phyloP scores from a whole-genome alignment of 805 yeast genomes.

The Yamadazyma takamatsuzukensis region DNA sequence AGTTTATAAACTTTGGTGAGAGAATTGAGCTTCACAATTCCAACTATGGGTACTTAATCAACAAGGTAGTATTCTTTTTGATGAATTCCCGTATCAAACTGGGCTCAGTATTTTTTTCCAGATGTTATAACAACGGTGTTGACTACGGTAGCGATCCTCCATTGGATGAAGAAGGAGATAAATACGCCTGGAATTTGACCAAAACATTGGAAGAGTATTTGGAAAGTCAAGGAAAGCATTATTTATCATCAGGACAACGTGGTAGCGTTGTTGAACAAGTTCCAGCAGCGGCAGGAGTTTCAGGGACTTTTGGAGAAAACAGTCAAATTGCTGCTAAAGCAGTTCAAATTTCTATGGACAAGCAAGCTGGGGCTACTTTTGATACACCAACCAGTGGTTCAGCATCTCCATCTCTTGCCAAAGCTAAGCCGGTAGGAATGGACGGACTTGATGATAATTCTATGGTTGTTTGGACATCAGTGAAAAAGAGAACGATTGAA shows the following conservation, averaged over 20 bases:
- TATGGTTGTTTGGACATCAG: slow-evolving; percentile 93
- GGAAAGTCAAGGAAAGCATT: slow-evolving; percentile 30
- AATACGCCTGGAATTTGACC: slow-evolving; percentile 64
- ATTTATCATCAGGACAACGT: slow-evolving; percentile 17
- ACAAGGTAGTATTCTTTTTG: slow-evolving; percentile 86
- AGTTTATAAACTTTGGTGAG: slow-evolving; percentile 89
- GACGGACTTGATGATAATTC: slow-evolving; percentile 60
- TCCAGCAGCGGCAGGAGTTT: slow-evolving; percentile 3
- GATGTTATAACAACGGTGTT: slow-evolving; percentile 60
- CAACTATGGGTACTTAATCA: slow-evolving; percentile 82
- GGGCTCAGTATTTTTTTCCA: slow-evolving; percentile 90
- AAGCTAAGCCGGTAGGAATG: slow-evolving; percentile 44
- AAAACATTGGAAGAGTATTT: slow-evolving; percentile 47
- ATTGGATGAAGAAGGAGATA: slow-evolving; percentile 67
- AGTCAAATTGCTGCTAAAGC: slow-evolving; percentile 4
- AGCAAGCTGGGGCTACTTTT: too few relatives aligned
- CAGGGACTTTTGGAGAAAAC: slow-evolving; percentile 6
- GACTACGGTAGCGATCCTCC: slow-evolving; percentile 76
- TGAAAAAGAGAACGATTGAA: slow-evolving; percentile 77
- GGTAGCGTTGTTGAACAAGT: slow-evolving; percentile 1
- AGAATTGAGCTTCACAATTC: slow-evolving; percentile 74
- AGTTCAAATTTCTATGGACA: slow-evolving; percentile 28
- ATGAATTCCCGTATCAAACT: slow-evolving; percentile 85
- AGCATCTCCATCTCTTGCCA: slow-evolving; percentile 6
- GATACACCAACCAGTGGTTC: too few relatives aligned